A percentile compares a stretch with the other conserved stretches of the same genome.
Conservation (phyloP, 306 rosid species). For the Mucuna pruriens region DNA sequence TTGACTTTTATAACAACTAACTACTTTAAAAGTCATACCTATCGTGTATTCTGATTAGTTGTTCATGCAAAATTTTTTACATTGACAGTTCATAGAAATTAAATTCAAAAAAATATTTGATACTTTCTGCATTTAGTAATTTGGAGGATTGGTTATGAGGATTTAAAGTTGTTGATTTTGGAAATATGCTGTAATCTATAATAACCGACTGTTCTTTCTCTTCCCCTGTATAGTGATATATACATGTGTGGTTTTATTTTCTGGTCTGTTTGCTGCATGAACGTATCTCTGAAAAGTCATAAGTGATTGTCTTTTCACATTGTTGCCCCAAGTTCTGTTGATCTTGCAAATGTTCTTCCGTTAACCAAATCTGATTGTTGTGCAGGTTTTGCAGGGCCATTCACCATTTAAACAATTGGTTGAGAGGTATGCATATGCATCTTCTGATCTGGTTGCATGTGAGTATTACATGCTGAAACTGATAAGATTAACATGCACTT, state of each 20-base stretch:
- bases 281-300: not conserved
- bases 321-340: not conserved
- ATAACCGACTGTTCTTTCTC: constrained; percentile 10
- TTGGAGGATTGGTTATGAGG: not conserved
- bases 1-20: too few relatives aligned
- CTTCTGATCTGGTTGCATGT: not conserved
- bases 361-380: not conserved
- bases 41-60: too few relatives aligned
- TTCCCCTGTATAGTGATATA: not conserved
- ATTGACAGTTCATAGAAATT: too few relatives aligned
- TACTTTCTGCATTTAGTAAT: not conserved
- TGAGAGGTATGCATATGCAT: constrained; percentile 59
- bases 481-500: constrained; percentile 9
- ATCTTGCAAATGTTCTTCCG: not conserved
- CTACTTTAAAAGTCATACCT: too few relatives aligned
- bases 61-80: too few relatives aligned
- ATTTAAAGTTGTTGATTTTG: not conserved
- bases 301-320: constrained; percentile 3
- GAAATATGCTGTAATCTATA: not conserved
- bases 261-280: constrained; percentile 17
- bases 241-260: not conserved
- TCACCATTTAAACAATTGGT: constrained; percentile 82
- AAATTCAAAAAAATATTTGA: too few relatives aligned
- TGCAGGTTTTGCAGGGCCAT: constrained; percentile 93
- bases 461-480: constrained; percentile 21